Base-by-base conservation (phyloP, 2,329 filamentous ascomycete genomes). In the Monilinia aucupariae region DNA sequence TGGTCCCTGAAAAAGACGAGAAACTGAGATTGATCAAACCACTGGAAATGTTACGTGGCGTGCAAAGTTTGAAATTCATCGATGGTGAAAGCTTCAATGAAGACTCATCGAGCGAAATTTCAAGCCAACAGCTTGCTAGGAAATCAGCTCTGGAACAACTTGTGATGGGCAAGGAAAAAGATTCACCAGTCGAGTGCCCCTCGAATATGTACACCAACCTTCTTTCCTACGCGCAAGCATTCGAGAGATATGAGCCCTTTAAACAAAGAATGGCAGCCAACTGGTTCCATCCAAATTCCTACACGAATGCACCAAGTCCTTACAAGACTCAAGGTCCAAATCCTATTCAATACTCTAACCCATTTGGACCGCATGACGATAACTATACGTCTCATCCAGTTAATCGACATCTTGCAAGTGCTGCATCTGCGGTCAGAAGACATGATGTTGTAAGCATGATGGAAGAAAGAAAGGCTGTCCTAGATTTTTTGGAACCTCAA, bases 401-500 rank as follows among this genome's bases (percentile, higher is more conserved):
- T 13, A 37, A 48, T 12, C 55, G 41, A 17, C 12, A 59, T 22
- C 41, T 59, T 6, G 37, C 20, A 1, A 20, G 8, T 1, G 20
- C 27, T 4, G 55, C 55, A 10, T 9, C 41, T 4, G 45, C 45
- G 12, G 27, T 47, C 13, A 17, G 55, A 45, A 59, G 41, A 45
- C 20, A 25, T 17, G 61, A 65, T 32, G 17, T 41, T 5, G 2
- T 2, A 4, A 12, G 13, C 0, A 32, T 65, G 0, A 61, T 60
- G 17, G 15, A 20, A 12, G 39, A 37, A 5, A 32, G 62, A 10
- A 37, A 17, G 17, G 12, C 9, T 5, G 54, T 53, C 3, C 8
- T 66, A 2, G 34, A 59, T 4, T 62, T 41, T 37, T 54, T 64
- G 1, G 62, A 66, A 39, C 39, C 49, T 0, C 64, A 66, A 34